phyloP scores from a whole-genome alignment of 805 yeast genomes.

The Candida sphagnicola region DNA sequence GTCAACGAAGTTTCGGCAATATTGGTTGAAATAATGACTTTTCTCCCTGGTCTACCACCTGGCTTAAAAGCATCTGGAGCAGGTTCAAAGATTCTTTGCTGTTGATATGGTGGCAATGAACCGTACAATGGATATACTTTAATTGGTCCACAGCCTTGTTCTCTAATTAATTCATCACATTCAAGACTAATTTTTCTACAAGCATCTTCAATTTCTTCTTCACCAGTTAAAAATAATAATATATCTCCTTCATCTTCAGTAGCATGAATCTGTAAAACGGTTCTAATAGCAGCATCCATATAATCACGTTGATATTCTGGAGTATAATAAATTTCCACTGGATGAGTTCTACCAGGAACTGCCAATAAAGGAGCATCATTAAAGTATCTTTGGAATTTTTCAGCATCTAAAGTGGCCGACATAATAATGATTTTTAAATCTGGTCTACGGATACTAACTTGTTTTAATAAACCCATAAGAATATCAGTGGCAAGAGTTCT shows the following conservation, averaged over 20 bases:
- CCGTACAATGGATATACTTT: constrained; percentile 93
- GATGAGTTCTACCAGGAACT: constrained; percentile 97
- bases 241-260: constrained; percentile 94
- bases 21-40: constrained; percentile 87
- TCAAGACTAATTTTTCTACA: constrained; percentile 84
- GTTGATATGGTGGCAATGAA: constrained; percentile 93
- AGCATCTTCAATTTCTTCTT: constrained; percentile 97
- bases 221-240: constrained; percentile 86
- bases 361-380: constrained; percentile 90
- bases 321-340: constrained; percentile 94
- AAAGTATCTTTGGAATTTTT: constrained; percentile 88
- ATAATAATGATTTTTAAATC: constrained; percentile 89
- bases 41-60: constrained; percentile 91
- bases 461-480: constrained; percentile 89
- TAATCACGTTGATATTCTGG: constrained; percentile 96
- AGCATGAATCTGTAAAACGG: constrained; percentile 94
- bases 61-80: constrained; percentile 74
- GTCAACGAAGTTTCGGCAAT: constrained; percentile 98
- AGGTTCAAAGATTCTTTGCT: constrained; percentile 87
- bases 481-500: constrained; percentile 96
- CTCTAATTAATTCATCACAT: constrained; percentile 84
- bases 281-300: constrained; percentile 89
- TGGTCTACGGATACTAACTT: constrained; percentile 72
- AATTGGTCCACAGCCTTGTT: constrained; percentile 85
- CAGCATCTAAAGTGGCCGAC: constrained; percentile 98